Conservation (phyloP, 495 filamentous ascomycete species). For the Hyaloscypha finlandica region DNA sequence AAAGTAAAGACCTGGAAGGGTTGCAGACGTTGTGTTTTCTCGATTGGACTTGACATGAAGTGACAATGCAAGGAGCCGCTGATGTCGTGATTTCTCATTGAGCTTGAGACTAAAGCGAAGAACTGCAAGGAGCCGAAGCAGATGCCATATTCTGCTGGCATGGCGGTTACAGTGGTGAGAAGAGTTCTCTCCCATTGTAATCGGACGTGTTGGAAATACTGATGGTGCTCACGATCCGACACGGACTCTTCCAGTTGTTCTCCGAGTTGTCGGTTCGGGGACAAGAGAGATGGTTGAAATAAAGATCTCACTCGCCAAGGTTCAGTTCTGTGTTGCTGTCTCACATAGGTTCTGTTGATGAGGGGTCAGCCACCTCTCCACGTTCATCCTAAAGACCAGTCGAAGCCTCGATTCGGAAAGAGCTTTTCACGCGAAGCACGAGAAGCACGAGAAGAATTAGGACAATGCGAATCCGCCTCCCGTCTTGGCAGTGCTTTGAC, state of each 20-base stretch:
- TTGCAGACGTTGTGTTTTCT: too few relatives aligned
- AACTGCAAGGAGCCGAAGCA: too few relatives aligned
- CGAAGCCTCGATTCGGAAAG: too few relatives aligned
- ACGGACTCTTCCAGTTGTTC: background rate
- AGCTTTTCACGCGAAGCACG: background rate
- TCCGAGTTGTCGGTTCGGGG: background rate
- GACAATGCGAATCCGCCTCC: background rate
- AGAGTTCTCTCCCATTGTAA: too few relatives aligned
- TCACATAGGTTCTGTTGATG: background rate
- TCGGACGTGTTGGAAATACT: background rate
- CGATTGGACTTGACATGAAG: too few relatives aligned
- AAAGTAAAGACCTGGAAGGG: background rate
- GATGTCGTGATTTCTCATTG: too few relatives aligned
- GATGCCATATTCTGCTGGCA: too few relatives aligned
- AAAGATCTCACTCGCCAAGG: background rate
- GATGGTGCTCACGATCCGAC: background rate
- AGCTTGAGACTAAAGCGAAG: too few relatives aligned
- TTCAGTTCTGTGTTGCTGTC: background rate
- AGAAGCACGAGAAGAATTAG: background rate
- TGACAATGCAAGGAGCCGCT: too few relatives aligned
- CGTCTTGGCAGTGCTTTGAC: background rate
- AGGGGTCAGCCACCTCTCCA: background rate
- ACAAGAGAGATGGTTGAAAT: background rate
- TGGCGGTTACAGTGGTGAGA: too few relatives aligned
- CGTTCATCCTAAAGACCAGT: background rate